These are phyloP conservation scores for Irpex lacteus DNA, from an alignment of 1,284 basidiomycete species.

Conservation along the genomic window DNA sequence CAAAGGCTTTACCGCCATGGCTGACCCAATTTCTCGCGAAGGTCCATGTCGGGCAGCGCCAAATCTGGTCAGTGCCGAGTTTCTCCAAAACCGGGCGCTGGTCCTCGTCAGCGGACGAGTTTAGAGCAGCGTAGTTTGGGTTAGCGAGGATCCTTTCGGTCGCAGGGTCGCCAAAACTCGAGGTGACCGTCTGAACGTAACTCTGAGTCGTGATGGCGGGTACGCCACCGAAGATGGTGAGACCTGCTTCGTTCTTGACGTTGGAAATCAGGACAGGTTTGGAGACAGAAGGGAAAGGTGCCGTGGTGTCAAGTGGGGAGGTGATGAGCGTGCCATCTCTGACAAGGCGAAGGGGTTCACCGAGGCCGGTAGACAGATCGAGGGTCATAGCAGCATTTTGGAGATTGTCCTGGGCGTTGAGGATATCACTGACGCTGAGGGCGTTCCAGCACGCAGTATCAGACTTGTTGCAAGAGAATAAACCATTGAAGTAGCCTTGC, in stretches of 20 bases:
- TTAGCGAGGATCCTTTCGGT: slow-evolving; percentile 46
- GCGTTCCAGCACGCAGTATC: slow-evolving; percentile 50
- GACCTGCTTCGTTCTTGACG: slow-evolving; percentile 67
- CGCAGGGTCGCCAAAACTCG: slow-evolving; percentile 48
- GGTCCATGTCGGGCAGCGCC: slow-evolving; percentile 70
- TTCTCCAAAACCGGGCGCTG: slow-evolving; percentile 53
- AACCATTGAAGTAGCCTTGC: slow-evolving; percentile 49
- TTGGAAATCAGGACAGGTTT: slow-evolving; percentile 72
- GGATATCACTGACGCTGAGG: slow-evolving; percentile 48
- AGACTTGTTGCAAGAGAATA: slow-evolving; percentile 44
- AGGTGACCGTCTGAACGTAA: slow-evolving; percentile 41
- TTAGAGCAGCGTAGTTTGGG: slow-evolving; percentile 45
- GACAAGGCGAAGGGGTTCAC: slow-evolving; percentile 62
- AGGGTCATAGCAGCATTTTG: slow-evolving; percentile 37
- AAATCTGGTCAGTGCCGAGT: slow-evolving; percentile 68
- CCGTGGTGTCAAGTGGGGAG: slow-evolving; percentile 54
- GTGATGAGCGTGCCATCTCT: slow-evolving; percentile 59
- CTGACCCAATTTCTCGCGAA: slow-evolving; percentile 65
- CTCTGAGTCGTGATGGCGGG: slow-evolving; percentile 36
- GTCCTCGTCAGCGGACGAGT: slow-evolving; percentile 31
- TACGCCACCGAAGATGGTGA: slow-evolving; percentile 50
- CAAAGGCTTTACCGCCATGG: slow-evolving; percentile 63
- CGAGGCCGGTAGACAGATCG: slow-evolving; percentile 50
- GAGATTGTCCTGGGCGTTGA: slow-evolving; percentile 48
- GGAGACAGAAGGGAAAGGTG: slow-evolving; percentile 49